Conservation (phyloP, 371 early-diverging fungal species). For the Massospora cicadina region DNA sequence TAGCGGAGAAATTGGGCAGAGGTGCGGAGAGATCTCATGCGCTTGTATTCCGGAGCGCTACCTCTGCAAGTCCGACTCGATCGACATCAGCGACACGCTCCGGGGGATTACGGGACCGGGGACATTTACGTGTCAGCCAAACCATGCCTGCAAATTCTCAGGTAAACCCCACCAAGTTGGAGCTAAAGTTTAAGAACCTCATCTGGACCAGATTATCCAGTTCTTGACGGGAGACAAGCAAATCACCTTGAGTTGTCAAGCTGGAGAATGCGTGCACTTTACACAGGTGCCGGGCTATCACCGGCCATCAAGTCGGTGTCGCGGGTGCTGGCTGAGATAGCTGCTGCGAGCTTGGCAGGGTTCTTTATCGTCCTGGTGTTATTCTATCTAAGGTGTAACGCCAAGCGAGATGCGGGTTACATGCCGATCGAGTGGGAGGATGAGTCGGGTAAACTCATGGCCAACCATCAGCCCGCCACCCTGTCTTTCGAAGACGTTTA, state of each 20-base stretch:
- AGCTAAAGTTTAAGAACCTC: conserved; percentile 27
- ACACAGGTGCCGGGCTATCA: conserved; percentile 67
- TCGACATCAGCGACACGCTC: conserved; percentile 52
- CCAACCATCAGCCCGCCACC: conserved; percentile 44
- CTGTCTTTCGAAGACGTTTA: conserved; percentile 42
- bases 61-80: conserved; percentile 56
- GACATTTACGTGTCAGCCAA: conserved; percentile 34
- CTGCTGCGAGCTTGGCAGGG: conserved; percentile 32
- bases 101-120: conserved; percentile 63
- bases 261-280: conserved; percentile 75
- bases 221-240: conserved; percentile 55
- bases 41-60: conserved; percentile 50
- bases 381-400: neutral
- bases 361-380: conserved; percentile 24
- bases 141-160: conserved; percentile 40
- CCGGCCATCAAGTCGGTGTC: conserved; percentile 35
- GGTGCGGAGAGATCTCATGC: conserved; percentile 47
- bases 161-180: conserved; percentile 16
- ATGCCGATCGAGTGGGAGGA: conserved; percentile 23
- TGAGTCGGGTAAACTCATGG: conserved; percentile 49
- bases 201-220: conserved; percentile 50
- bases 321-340: conserved; percentile 34
- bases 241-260: conserved; percentile 45
- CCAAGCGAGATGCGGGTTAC: neutral
- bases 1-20: conserved; percentile 19